phyloP scores from a whole-genome alignment of 2,329 filamentous ascomycete genomes.

The Tolypocladium inflatum region DNA sequence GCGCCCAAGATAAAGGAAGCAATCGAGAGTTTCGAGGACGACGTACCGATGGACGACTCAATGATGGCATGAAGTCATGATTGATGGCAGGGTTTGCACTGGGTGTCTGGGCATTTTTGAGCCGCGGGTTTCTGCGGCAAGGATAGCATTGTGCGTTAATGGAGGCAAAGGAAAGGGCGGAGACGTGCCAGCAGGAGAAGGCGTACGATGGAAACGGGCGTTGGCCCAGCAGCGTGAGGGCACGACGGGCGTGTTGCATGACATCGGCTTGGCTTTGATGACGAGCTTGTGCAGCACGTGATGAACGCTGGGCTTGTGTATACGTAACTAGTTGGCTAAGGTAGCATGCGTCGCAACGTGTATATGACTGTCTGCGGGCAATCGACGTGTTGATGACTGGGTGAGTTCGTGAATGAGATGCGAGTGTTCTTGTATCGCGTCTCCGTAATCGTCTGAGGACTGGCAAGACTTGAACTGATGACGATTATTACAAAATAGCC shows the following conservation, averaged over 20 bases:
- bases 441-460: no score
- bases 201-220: background rate
- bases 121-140: background rate
- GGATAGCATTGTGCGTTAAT: slow-evolving; percentile 7
- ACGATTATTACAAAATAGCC: no score
- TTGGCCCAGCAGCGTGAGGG: slow-evolving; percentile 4
- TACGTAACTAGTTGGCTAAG: background rate
- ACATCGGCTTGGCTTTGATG: slow-evolving; percentile 16
- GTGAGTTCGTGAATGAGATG: no score
- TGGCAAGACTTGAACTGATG: no score
- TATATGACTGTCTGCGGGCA: background rate
- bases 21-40: slow-evolving; percentile 83
- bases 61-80: slow-evolving; percentile 44
- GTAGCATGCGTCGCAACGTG: background rate
- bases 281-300: background rate
- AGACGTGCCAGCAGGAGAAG: background rate
- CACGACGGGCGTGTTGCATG: slow-evolving; percentile 22
- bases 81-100: slow-evolving; percentile 9
- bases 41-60: slow-evolving; percentile 60
- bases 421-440: no score
- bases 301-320: background rate
- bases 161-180: background rate
- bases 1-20: slow-evolving; percentile 92
- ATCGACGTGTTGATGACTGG: background rate
- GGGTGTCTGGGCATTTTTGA: background rate